Evolutionary conservation across 371 early-diverging fungal species (phyloP), one percentile per base, ranked within the genome.

Genomic region (Rhizopus delemar): DNA sequence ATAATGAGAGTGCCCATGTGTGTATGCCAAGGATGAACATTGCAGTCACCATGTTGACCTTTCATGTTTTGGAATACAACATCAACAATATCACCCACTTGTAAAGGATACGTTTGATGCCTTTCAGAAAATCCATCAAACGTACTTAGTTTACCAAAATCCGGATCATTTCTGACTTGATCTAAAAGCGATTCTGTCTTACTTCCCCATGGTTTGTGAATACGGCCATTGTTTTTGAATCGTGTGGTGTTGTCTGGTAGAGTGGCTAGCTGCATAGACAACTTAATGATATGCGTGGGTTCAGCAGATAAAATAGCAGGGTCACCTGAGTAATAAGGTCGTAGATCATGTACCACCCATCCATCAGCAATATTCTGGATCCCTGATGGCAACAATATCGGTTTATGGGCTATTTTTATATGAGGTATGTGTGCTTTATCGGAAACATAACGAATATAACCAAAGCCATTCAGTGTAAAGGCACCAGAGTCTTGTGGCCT

Each of bases 21-120:
- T 1, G 69, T 63, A 28, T 77, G 78, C 78, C 78, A 77, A 4
- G 78, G 78, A 48, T 77, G 78, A 29, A 50, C 46, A 8, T 56
- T 59, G 35, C 78, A 77, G 3, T 49, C 15, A 8, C 60, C 69
- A 8, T 43, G 32, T 2, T n/a, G 15, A 11, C 58, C 15, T 8
- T 36, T 50, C 0, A 11, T 8, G 32, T 66, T 63, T 32, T 77
- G 78, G 29, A 77, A 59, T 8, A 77, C 74, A 43, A 77, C 15
- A 39, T 77, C 78, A 4, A 77, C 52, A 33, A 70, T 57, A 38
- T 77, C 71, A 16, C 56, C 53, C 4, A 53, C 29, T 2, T 22
- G 9, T 1, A 77, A 15, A 22, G 73, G 70, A 46, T 63, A 77
- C 0, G 70, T 62, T 46, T 71, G 63, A 52, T 43, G 63, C 16